Percentiles rank a stretch among this genome's conserved stretches.
These are phyloP conservation scores for Acanthamoeba rhysodes DNA, from an alignment of 208 protist genomes.

Conservation along the genomic window DNA sequence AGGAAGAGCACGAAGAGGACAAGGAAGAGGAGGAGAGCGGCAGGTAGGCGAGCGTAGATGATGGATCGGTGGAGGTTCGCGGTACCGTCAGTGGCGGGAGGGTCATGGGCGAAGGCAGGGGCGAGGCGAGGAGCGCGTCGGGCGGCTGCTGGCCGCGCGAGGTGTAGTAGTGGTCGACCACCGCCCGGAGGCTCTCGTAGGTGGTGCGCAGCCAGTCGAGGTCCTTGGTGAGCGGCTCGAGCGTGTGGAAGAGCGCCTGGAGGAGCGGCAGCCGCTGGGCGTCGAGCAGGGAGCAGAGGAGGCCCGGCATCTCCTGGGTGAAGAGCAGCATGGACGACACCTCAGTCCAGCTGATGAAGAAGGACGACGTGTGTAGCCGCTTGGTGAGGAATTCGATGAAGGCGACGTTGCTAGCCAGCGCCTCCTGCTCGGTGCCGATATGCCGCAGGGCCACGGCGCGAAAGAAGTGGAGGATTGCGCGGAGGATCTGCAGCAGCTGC, in stretches of 20 bases:
- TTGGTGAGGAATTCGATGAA: conserved; percentile 19
- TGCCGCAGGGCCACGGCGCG: neutral
- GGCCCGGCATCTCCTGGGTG: neutral
- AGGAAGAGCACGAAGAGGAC: conserved; percentile 45
- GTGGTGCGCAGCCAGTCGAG: conserved; percentile 36
- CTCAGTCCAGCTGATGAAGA: conserved; percentile 53
- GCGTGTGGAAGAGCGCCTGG: conserved; percentile 34
- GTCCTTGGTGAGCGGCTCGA: conserved; percentile 36
- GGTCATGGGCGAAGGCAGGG: neutral
- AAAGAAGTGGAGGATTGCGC: neutral
- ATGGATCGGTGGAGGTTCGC: neutral
- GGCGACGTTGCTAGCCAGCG: neutral
- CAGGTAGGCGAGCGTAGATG: conserved; percentile 14
- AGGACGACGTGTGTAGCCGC: conserved; percentile 8
- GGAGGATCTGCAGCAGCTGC: conserved; percentile 56
- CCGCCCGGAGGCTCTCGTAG: neutral
- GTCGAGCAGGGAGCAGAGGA: neutral
- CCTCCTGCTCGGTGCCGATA: neutral
- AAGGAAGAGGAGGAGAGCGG: conserved; percentile 33
- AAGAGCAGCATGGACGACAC: conserved; percentile 48
- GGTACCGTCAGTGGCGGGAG: neutral
- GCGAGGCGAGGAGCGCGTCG: neutral
- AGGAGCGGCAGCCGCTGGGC: neutral
- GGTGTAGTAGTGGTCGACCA: neutral
- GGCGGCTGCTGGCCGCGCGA: neutral